Base-by-base conservation (phyloP, 2,329 filamentous ascomycete genomes). In the Fusarium papillatum region DNA sequence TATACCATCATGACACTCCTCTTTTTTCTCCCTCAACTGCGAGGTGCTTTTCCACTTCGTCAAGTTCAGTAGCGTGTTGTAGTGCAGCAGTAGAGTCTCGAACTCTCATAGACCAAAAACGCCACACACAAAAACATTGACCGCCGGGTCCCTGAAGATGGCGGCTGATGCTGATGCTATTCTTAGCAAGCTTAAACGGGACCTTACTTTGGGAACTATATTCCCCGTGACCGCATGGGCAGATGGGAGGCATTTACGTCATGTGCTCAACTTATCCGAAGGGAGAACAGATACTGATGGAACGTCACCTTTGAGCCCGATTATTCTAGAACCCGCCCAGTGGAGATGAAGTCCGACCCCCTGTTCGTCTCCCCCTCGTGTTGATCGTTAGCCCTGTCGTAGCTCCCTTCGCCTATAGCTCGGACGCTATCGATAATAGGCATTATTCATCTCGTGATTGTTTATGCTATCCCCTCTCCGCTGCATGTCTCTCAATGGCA, bases 281-380 rank as follows among this genome's bases (percentile, higher is more conserved):
- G 29, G 11, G 17, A 19, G 10, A 53, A 53, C 17, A n/a, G 38
- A n/a, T n/a, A 19, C 16, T 36, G 17, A 64, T 43, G 46, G 60
- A 53, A 48, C 53, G 38, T 65, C 50, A 69, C 50, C 17, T 64
- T 31, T 22, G 29, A 64, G 38, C 46, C n/a, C 31, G 34, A 57
- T 31, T 68, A 60, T 72, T 64, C 64, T 46, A 68, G 59, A 72
- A 62, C 57, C 39, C 39, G 34, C 69, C 41, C 11, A 14, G 62
- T 64, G 62, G 57, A 55, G 65, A 64, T 39, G 39, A 17, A 19
- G 41, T 2, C 14, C 7, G 7, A 34, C 31, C 50, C 48, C 46
- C 26, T 24, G 26, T 36, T 55, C 26, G 10, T n/a, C 29, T 55
- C 50, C 50, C 48, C 50, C 50, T 55, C 50, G 50, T 55, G 50